phyloP scores from a whole-genome alignment of 139 green algal genomes.

The Coelastrella sp. region DNA sequence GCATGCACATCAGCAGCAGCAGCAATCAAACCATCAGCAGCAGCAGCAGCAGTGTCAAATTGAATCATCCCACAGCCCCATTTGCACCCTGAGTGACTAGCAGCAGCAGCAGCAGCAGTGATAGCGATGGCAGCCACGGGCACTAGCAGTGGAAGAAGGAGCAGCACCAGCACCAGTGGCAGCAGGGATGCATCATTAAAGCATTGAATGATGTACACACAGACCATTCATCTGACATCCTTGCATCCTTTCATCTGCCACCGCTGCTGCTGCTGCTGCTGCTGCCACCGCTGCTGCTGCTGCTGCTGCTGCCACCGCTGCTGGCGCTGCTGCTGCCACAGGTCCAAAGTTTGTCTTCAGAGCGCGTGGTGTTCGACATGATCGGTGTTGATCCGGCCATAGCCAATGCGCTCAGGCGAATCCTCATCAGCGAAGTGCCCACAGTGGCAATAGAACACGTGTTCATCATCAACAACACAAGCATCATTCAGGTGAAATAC shows the following conservation, averaged over 20 bases:
- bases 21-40: not conserved
- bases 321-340: not conserved
- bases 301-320: not conserved
- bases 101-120: not conserved
- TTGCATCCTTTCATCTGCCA: too few species aligned
- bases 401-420: conserved; percentile 94
- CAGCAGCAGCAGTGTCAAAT: not conserved
- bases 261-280: not conserved
- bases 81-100: too few species aligned
- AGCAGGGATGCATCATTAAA: too few species aligned
- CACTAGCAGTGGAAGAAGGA: not conserved
- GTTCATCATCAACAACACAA: conserved; percentile 98
- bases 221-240: too few species aligned
- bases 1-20: not conserved
- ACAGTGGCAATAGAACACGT: conserved; percentile 99
- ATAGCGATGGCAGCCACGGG: not conserved
- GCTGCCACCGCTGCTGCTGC: not conserved
- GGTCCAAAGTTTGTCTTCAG: conserved; percentile 46
- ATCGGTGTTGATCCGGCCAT: conserved; percentile 88
- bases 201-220: too few species aligned
- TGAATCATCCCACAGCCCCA: too few species aligned
- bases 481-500: conserved; percentile 82
- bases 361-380: conserved; percentile 94
- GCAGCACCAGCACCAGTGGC: too few species aligned
- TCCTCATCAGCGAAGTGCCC: conserved; percentile 96